phyloP scores from a whole-genome alignment of 768 basidiomycete genomes.

The Naganishia kalamii region DNA sequence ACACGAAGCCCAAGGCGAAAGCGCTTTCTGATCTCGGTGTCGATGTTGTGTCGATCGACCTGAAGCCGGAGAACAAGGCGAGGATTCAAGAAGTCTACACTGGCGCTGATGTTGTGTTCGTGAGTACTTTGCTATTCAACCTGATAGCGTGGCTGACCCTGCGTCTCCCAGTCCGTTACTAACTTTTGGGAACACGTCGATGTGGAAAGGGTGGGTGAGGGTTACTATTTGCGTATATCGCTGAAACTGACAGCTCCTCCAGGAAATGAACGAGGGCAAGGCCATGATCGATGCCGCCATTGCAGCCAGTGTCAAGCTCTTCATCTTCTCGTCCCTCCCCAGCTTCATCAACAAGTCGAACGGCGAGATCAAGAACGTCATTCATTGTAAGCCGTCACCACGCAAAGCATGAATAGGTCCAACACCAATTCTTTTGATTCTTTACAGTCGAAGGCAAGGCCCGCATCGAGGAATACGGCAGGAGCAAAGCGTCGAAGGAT shows the following conservation, averaged over 20 bases:
- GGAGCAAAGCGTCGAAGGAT: background rate
- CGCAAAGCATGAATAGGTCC: background rate
- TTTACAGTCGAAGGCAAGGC: constrained; percentile 13
- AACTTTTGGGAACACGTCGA: constrained; percentile 26
- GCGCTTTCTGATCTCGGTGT: constrained; percentile 29
- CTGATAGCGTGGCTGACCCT: too few species aligned
- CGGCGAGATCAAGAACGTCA: constrained; percentile 1
- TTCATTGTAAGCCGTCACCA: constrained; percentile 6
- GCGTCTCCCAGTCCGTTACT: constrained; percentile 24
- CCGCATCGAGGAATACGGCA: background rate
- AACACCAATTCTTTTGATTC: background rate
- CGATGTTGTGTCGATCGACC: constrained; percentile 30
- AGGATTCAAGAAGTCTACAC: constrained; percentile 16
- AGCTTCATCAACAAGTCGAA: background rate
- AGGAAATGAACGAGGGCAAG: constrained; percentile 27
- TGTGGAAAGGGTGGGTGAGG: background rate
- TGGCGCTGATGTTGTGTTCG: constrained; percentile 22
- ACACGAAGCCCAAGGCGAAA: constrained; percentile 26
- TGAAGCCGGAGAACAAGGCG: constrained; percentile 20
- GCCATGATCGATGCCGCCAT: constrained; percentile 27
- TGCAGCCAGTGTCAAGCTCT: constrained; percentile 23
- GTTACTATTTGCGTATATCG: too few species aligned
- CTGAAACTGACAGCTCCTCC: too few species aligned
- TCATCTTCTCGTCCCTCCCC: constrained; percentile 27
- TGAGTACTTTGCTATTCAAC: background rate